Conservation (phyloP, 495 filamentous ascomycete genomes). For the Penicillium nucicola region DNA sequence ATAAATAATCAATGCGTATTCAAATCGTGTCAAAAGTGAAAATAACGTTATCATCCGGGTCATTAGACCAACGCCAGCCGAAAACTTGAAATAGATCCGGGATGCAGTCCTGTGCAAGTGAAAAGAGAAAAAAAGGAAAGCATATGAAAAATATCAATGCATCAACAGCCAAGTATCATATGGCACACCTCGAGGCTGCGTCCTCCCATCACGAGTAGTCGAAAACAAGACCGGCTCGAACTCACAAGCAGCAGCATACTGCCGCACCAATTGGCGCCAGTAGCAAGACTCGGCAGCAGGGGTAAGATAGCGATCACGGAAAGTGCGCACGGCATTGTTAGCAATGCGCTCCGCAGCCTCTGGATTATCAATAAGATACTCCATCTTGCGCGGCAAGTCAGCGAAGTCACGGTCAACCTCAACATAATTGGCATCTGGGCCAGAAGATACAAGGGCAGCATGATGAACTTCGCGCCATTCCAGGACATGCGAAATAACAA, state of each 20-base stretch:
- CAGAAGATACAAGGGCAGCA: constrained; percentile 35
- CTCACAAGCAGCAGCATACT: constrained; percentile 42
- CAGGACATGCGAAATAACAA: constrained; percentile 48
- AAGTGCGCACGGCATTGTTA: constrained; percentile 49
- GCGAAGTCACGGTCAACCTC: constrained; percentile 53
- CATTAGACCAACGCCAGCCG: constrained; percentile 2
- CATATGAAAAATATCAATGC: constrained; percentile 12
- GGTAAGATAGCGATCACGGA: constrained; percentile 58
- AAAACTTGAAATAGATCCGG: neutral
- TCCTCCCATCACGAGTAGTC: constrained; percentile 22
- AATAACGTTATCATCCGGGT: neutral
- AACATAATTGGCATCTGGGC: constrained; percentile 59
- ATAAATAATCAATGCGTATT: neutral
- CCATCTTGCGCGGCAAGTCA: constrained; percentile 51
- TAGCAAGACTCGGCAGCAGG: constrained; percentile 60
- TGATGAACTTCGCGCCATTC: constrained; percentile 42
- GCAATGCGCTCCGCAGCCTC: constrained; percentile 53
- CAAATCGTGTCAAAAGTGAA: neutral
- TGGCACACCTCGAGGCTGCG: constrained; percentile 26
- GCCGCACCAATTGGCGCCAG: constrained; percentile 52
- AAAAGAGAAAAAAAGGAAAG: neutral
- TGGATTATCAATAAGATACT: constrained; percentile 47
- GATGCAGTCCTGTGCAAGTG: constrained; percentile 1
- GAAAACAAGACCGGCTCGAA: constrained; percentile 41
- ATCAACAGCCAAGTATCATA: constrained; percentile 42